These are phyloP conservation scores for Plasmodium vinckei DNA, from an alignment of 169 alveolate genomes.

Conservation along the genomic window DNA sequence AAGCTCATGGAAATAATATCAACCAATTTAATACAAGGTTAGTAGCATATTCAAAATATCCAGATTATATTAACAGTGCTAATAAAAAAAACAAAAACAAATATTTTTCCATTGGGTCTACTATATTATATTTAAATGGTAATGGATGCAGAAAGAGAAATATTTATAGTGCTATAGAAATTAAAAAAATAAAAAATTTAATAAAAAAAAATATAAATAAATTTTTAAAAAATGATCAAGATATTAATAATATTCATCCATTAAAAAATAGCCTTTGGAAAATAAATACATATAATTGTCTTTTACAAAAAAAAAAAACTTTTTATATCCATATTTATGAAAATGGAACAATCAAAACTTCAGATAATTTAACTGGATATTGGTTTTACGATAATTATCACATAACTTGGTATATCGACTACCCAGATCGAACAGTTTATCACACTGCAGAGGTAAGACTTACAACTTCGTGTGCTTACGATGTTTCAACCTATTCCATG, in stretches of 20 bases:
- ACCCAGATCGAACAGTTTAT: conserved; percentile 10
- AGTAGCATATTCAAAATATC: too few relatives aligned
- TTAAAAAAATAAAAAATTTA: conserved; percentile 3
- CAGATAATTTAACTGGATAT: conserved; percentile 16
- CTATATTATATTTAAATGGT: neutral
- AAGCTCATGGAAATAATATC: too few relatives aligned
- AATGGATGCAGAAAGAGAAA: neutral
- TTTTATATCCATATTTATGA: conserved; percentile 42
- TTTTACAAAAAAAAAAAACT: conserved; percentile 26
- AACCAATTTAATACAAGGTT: too few relatives aligned
- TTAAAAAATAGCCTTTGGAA: conserved; percentile 56
- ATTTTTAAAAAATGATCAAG: neutral
- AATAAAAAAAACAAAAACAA: too few relatives aligned
- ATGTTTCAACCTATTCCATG: too few relatives aligned
- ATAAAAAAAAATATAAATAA: neutral
- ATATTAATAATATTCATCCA: conserved; percentile 20
- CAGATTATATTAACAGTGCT: too few relatives aligned
- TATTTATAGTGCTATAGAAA: neutral
- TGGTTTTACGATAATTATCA: conserved; percentile 51
- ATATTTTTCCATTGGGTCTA: too few relatives aligned
- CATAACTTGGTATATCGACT: conserved; percentile 34
- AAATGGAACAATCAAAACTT: conserved; percentile 17
- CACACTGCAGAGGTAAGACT: conserved; percentile 62
- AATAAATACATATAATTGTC: conserved; percentile 38
- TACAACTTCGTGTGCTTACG: too few relatives aligned